A percentile compares a stretch with the other conserved stretches of the same genome.
phyloP scores from a whole-genome alignment of 2,329 filamentous ascomycete genomes.

The Aspergillus sp. region DNA sequence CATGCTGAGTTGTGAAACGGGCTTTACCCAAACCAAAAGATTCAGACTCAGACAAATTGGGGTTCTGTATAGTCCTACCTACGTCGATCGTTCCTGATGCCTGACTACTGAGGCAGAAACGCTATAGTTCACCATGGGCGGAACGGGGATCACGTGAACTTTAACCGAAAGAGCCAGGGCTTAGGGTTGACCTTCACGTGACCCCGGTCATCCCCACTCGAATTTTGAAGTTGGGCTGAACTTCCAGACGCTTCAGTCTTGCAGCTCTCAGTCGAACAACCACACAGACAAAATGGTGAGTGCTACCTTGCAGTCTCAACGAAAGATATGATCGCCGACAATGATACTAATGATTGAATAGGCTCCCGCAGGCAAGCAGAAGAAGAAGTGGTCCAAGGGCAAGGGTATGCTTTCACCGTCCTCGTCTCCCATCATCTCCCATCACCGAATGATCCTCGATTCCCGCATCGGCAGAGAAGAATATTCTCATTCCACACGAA shows the following conservation, averaged over 20 bases:
- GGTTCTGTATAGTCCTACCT: too few relatives aligned
- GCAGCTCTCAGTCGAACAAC: slow-evolving; percentile 41
- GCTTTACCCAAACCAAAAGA: too few relatives aligned
- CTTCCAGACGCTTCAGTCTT: slow-evolving; percentile 28
- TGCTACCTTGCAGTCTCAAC: slow-evolving; percentile 4
- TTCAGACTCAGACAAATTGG: too few relatives aligned
- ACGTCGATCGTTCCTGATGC: background rate
- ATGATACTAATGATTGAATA: slow-evolving; percentile 29
- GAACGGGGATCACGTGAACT: background rate
- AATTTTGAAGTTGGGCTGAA: slow-evolving; percentile 41
- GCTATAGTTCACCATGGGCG: slow-evolving; percentile 16
- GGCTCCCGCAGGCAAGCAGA: slow-evolving; percentile 58
- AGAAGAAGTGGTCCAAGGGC: slow-evolving; percentile 64
- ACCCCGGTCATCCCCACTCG: slow-evolving; percentile 43
- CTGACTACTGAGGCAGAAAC: slow-evolving; percentile 10
- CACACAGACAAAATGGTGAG: slow-evolving; percentile 46
- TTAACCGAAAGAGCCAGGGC: slow-evolving; percentile 34
- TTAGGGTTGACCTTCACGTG: slow-evolving; percentile 34
- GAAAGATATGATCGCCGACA: background rate
- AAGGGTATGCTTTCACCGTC: slow-evolving; percentile 52
- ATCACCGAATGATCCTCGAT: slow-evolving; percentile 19
- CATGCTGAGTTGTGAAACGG: too few relatives aligned
- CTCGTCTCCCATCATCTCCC: slow-evolving; percentile 11
- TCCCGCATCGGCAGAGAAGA: slow-evolving; percentile 8
- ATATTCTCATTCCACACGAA: background rate